phyloP scores from a whole-genome alignment of 139 green algal species.

The Auxenochlorella pyrenoidosa region DNA sequence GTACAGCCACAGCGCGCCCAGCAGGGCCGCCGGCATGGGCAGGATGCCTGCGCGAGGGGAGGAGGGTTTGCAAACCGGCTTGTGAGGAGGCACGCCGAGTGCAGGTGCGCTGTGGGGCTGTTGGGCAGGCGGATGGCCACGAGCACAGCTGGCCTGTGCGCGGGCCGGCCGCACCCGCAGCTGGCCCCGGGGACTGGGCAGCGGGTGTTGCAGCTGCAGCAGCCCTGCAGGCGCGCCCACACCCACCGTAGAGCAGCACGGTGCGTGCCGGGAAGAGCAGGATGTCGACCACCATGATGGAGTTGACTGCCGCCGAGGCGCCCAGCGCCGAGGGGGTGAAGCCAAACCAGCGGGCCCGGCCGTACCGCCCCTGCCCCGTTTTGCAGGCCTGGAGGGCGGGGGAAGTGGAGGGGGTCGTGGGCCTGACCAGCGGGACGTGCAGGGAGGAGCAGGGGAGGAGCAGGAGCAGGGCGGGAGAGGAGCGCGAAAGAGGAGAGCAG shows the following conservation, averaged over 20 bases:
- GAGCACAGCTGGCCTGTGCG: too few species aligned
- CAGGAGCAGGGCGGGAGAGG: too few species aligned
- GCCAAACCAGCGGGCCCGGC: constrained; percentile 21
- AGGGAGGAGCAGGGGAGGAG: too few species aligned
- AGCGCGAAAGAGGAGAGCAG: too few species aligned
- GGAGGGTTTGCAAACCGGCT: too few species aligned
- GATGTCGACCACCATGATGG: constrained; percentile 52
- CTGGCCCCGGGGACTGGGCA: too few species aligned
- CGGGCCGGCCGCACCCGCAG: too few species aligned
- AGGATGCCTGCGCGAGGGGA: constrained; percentile 45
- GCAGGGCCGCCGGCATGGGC: constrained; percentile 61
- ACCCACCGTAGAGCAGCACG: constrained; percentile 58
- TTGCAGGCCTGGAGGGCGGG: not conserved
- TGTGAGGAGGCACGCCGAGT: not conserved
- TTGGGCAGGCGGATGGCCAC: too few species aligned
- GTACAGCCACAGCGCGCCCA: constrained; percentile 62
- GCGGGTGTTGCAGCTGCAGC: too few species aligned
- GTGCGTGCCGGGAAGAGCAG: constrained; percentile 57
- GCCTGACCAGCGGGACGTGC: too few species aligned
- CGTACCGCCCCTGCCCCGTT: not conserved
- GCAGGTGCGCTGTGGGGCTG: not conserved
- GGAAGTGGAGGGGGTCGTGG: too few species aligned
- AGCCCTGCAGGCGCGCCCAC: not conserved
- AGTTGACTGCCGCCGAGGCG: constrained; percentile 59
- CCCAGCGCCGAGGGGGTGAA: constrained; percentile 36